These are phyloP conservation scores for Hyphopichia buzzinii DNA, from an alignment of 1,139 yeast species.

Conservation along the genomic window DNA sequence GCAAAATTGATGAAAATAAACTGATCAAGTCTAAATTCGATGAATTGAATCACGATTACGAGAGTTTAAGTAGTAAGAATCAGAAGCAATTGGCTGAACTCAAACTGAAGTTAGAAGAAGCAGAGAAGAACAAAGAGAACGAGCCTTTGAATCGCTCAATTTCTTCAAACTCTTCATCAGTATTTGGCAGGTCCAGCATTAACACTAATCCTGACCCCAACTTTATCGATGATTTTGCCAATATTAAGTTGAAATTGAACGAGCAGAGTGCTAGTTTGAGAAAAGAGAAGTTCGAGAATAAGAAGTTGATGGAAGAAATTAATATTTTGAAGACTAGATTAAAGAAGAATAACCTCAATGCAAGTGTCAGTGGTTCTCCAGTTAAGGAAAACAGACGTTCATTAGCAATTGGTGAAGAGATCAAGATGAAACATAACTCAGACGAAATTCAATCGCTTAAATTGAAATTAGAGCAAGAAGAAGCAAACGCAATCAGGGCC, in stretches of 20 bases:
- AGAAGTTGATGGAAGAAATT: slow-evolving; percentile 56
- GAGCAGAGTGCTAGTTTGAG: slow-evolving; percentile 52
- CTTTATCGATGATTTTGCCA: slow-evolving; percentile 46
- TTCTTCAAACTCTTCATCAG: not conserved
- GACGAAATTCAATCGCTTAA: slow-evolving; percentile 39
- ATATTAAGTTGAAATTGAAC: slow-evolving; percentile 50
- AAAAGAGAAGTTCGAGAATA: slow-evolving; percentile 53
- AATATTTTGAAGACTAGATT: slow-evolving; percentile 50
- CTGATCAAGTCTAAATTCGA: slow-evolving; percentile 4
- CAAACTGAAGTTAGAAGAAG: slow-evolving; percentile 9
- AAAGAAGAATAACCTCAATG: slow-evolving; percentile 16
- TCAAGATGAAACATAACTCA: slow-evolving; percentile 17
- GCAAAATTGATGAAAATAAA: slow-evolving; percentile 4
- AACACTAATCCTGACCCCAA: slow-evolving; percentile 23
- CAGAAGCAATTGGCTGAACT: slow-evolving; percentile 9
- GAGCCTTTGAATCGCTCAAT: slow-evolving; percentile 12
- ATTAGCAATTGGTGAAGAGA: slow-evolving; percentile 34
- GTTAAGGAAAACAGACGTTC: slow-evolving; percentile 27
- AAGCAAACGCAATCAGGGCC: slow-evolving; percentile 42
- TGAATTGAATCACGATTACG: slow-evolving; percentile 5
- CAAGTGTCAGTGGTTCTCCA: slow-evolving; percentile 22
- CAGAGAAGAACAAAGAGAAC: slow-evolving; percentile 37
- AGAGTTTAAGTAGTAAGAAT: not conserved
- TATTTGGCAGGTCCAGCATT: not conserved
- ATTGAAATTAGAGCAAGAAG: slow-evolving; percentile 39